These are phyloP conservation scores for Hansfordia pulvinata DNA, from an alignment of 2,329 filamentous ascomycete species.

Conservation along the genomic window DNA sequence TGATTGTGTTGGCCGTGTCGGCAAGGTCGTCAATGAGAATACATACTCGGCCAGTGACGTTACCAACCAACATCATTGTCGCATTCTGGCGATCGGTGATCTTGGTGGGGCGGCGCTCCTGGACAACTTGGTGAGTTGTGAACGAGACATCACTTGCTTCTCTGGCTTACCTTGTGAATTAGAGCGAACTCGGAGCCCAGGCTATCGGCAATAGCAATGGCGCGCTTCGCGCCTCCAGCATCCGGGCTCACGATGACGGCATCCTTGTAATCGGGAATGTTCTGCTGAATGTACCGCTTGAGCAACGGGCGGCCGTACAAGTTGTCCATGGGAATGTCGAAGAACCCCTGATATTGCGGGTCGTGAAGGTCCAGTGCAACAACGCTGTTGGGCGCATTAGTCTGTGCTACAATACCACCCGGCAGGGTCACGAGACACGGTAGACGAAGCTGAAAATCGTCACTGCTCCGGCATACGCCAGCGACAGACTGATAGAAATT, in stretches of 20 bases:
- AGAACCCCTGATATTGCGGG: constrained; percentile 96
- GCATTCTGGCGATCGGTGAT: constrained; percentile 83
- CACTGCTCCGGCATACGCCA: constrained; percentile 1
- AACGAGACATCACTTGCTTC: constrained; percentile 12
- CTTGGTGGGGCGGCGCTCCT: constrained; percentile 81
- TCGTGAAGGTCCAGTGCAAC: constrained; percentile 98
- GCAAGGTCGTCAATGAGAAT: constrained; percentile 91
- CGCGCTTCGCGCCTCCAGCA: constrained; percentile 85
- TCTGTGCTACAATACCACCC: constrained; percentile 2
- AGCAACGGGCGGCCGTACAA: constrained; percentile 73
- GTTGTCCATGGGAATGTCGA: constrained; percentile 97
- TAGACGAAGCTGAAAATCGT: no score
- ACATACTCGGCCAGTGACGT: constrained; percentile 66
- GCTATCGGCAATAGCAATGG: constrained; percentile 84
- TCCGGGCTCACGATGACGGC: constrained; percentile 92
- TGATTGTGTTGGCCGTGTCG: constrained; percentile 96
- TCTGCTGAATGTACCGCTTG: constrained; percentile 59
- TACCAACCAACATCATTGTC: constrained; percentile 90
- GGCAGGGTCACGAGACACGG: no score
- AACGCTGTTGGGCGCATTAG: constrained; percentile 30
- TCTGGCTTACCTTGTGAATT: constrained; percentile 74
- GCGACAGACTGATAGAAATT: constrained; percentile 7
- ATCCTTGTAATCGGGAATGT: constrained; percentile 72
- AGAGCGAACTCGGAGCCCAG: constrained; percentile 84
- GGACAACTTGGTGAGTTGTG: constrained; percentile 19